Conservation (phyloP, 2,329 filamentous ascomycete genomes). For the Sarocladium kiliense region DNA sequence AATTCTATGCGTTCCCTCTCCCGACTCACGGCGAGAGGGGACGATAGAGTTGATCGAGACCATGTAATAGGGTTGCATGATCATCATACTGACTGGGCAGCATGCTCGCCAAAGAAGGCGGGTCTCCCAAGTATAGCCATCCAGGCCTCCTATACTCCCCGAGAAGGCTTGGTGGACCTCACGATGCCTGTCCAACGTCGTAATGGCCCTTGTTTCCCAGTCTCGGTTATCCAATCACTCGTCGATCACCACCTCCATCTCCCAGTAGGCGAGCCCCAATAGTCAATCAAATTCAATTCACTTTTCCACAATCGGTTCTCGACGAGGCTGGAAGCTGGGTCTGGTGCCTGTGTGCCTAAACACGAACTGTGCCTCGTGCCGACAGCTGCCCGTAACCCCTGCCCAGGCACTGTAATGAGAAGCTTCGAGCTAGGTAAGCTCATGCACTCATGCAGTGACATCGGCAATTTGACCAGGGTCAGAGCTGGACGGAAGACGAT, state of each 20-base stretch:
- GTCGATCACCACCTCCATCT: neutral
- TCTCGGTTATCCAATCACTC: neutral
- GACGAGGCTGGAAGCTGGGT: neutral
- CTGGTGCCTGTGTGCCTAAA: neutral
- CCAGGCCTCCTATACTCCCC: neutral
- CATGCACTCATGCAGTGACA: constrained; percentile 4
- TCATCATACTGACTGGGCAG: neutral
- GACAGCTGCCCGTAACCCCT: neutral
- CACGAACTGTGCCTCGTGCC: neutral
- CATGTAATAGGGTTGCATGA: neutral
- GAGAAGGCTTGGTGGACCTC: neutral
- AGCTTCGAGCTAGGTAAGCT: neutral
- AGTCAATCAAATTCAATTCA: neutral
- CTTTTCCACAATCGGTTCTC: neutral
- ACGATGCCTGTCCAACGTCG: constrained; percentile 1
- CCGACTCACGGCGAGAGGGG: no score
- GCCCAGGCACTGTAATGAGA: neutral
- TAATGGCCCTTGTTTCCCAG: neutral
- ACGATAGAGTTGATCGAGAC: neutral
- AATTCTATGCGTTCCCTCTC: no score
- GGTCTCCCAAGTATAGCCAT: neutral
- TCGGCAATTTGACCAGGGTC: neutral
- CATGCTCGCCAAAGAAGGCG: neutral
- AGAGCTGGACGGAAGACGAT: neutral
- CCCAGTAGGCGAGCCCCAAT: neutral